These are phyloP conservation scores for Cadophora sp. DNA, from an alignment of 2,329 filamentous ascomycete genomes.

Conservation along the genomic window DNA sequence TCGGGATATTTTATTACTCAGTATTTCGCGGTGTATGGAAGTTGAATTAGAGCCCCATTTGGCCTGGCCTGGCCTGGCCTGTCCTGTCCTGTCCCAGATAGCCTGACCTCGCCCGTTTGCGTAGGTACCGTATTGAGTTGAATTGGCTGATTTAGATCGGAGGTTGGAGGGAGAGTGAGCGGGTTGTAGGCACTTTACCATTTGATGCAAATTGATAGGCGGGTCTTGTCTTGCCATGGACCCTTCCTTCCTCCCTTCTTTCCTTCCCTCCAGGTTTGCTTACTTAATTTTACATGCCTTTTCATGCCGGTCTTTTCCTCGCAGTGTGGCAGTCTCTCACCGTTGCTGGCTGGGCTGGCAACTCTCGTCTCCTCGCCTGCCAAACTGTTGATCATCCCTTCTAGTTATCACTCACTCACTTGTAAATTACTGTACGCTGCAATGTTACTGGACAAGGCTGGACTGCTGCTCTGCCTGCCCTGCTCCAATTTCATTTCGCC, in stretches of 20 bases:
- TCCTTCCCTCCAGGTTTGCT: too few relatives aligned
- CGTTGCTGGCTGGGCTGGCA: too few relatives aligned
- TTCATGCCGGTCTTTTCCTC: too few relatives aligned
- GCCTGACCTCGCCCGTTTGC: conserved; percentile 2
- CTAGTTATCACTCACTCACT: too few relatives aligned
- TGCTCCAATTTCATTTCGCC: conserved; percentile 19
- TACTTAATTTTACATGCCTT: not conserved
- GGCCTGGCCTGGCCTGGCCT: conserved; percentile 3
- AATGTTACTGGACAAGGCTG: not conserved
- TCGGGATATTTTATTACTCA: not conserved
- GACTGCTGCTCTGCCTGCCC: not conserved
- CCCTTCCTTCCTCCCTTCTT: too few relatives aligned
- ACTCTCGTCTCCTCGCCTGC: not conserved
- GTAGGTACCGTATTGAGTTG: not conserved
- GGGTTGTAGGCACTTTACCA: not conserved
- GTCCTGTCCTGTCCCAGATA: not conserved
- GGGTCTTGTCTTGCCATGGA: not conserved
- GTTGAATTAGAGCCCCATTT: conserved; percentile 2
- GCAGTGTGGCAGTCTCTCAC: too few relatives aligned
- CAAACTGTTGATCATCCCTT: too few relatives aligned
- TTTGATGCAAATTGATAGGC: not conserved
- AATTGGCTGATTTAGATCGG: conserved; percentile 7
- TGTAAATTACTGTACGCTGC: too few relatives aligned
- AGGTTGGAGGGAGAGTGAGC: not conserved
- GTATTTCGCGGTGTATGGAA: not conserved